Evolutionary conservation across 805 yeast genomes (phyloP), one percentile per base, ranked within the genome.

Genomic region (Ogataea zsoltii): DNA sequence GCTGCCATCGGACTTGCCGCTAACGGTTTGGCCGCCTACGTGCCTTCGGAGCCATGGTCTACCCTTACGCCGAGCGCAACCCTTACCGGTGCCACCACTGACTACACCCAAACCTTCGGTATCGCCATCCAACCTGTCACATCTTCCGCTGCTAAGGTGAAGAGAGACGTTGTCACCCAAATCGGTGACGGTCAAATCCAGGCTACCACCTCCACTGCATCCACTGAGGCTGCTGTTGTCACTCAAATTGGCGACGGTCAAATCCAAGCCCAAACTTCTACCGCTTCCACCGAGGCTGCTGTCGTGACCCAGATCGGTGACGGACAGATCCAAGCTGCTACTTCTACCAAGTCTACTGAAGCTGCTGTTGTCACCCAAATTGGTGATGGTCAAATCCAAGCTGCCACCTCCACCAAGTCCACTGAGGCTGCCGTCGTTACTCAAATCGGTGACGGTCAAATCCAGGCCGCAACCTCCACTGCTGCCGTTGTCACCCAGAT

Each of bases 1-100:
- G 42, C 44, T 17, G 63, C 72, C 42, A 56, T 74, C 42, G 67
- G 76, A 53, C 60, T 79, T 33, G 73, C 75, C 43, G 63, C 79
- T n/a, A 48, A 72, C 14, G 72, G 82, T 28, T 42, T 74, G 41
- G 84, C 85, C 41, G 88, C 88, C 47, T 77, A 77, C 55, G 78
- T 80, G 54, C 86, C 85, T 51, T 65, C 81, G 43, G 83, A 79
- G 49, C 81, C 84, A 57, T 85, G 86, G 86, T 66, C 85, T 44
- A 82, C 89, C 44, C 74, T 85, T 65, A 83, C 90, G 31, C 91
- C 94, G 55, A 46, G 65, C 33, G 77, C 76, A 38, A 59, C 75
- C 38, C 73, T 74, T 49, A 54, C 79, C 10, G 80, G 81, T 58
- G 84, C 80, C 50, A 55, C 74, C 41, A 78, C 87, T 38, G 79